These are phyloP conservation scores for Xylaria sp. DNA, from an alignment of 2,329 filamentous ascomycete species.

Conservation along the genomic window DNA sequence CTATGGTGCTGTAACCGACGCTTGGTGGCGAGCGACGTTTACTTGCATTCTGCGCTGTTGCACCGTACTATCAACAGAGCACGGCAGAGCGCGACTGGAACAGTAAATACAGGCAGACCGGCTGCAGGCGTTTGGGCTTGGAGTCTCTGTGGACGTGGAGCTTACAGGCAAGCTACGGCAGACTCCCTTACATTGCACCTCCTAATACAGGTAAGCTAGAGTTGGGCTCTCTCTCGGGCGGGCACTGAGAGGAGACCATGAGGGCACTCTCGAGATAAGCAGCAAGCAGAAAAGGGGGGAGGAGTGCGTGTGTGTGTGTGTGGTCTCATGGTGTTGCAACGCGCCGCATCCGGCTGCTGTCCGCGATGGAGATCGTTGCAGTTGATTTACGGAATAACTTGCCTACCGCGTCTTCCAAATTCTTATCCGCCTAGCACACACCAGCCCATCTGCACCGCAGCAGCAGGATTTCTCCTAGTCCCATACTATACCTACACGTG, in stretches of 20 bases:
- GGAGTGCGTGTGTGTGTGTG: slow-evolving; percentile 8
- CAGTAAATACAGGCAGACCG: slow-evolving; percentile 1
- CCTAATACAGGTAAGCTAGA: slow-evolving; percentile 15
- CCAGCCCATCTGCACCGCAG: slow-evolving; percentile 1
- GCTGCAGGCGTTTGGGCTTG: slow-evolving; percentile 6
- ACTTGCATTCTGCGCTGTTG: slow-evolving; percentile 24
- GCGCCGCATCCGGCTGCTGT: slow-evolving; percentile 32
- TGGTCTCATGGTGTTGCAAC: slow-evolving; percentile 37
- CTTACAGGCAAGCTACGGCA: neutral
- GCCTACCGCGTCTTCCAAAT: slow-evolving; percentile 31
- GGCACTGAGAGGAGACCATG: slow-evolving; percentile 13
- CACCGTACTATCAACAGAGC: slow-evolving; percentile 30
- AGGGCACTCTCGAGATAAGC: slow-evolving; percentile 27
- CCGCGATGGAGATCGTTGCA: slow-evolving; percentile 35
- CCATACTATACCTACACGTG: neutral
- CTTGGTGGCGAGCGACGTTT: slow-evolving; percentile 25
- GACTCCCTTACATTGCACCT: slow-evolving; percentile 7
- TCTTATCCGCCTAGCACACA: neutral
- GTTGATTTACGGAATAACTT: slow-evolving; percentile 20
- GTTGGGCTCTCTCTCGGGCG: slow-evolving; percentile 10
- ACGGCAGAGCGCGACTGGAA: neutral
- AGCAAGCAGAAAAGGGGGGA: slow-evolving; percentile 16
- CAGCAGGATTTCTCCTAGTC: slow-evolving; percentile 15
- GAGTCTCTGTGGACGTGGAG: slow-evolving; percentile 24
- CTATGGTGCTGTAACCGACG: slow-evolving; percentile 23